A percentile compares a stretch with the other conserved stretches of the same genome.
These are phyloP conservation scores for Aspergillus ibericus DNA, from an alignment of 2,329 filamentous ascomycete genomes.

Conservation along the genomic window DNA sequence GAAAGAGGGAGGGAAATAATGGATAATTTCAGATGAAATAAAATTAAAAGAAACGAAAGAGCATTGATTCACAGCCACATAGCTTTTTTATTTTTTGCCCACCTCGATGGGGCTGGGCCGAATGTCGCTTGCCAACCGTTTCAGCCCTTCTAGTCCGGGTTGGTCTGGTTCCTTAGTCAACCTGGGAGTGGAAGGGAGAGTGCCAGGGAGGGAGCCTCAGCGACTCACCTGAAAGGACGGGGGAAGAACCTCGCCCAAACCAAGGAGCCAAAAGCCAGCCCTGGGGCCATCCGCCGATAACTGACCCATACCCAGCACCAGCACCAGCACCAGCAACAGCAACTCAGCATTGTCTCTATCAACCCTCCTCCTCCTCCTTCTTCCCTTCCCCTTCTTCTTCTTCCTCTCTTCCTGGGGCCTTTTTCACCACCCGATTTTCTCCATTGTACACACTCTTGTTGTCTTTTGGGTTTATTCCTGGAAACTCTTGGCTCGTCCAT, in stretches of 20 bases:
- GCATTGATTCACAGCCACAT: conserved; percentile 8
- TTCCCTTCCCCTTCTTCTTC: conserved; percentile 15
- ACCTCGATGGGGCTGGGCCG: conserved; percentile 11
- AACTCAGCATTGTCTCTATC: conserved; percentile 5
- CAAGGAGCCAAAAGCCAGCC: conserved; percentile 10
- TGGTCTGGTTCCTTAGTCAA: conserved; percentile 13
- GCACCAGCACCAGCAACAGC: not conserved
- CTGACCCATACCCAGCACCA: conserved; percentile 26
- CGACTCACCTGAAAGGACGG: conserved; percentile 10
- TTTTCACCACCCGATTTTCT: not conserved
- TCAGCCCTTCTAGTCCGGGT: conserved; percentile 12
- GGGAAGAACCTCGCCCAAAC: conserved; percentile 6
- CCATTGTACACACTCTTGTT: conserved; percentile 4
- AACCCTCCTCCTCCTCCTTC: conserved; percentile 15
- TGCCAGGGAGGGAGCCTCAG: conserved; percentile 9
- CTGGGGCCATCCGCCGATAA: conserved; percentile 18
- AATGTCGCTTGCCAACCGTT: conserved; percentile 11
- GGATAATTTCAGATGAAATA: not conserved
- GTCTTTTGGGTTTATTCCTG: conserved; percentile 6
- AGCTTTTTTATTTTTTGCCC: not conserved
- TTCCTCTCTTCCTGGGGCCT: not conserved
- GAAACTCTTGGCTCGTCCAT: conserved; percentile 5
- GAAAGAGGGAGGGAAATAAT: not conserved
- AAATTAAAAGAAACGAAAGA: not conserved
- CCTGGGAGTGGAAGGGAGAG: conserved; percentile 7